A percentile compares a stretch with the other conserved stretches of the same genome.
Evolutionary conservation across 805 yeast genomes (phyloP).

Genomic region (Candida stauntonica): DNA sequence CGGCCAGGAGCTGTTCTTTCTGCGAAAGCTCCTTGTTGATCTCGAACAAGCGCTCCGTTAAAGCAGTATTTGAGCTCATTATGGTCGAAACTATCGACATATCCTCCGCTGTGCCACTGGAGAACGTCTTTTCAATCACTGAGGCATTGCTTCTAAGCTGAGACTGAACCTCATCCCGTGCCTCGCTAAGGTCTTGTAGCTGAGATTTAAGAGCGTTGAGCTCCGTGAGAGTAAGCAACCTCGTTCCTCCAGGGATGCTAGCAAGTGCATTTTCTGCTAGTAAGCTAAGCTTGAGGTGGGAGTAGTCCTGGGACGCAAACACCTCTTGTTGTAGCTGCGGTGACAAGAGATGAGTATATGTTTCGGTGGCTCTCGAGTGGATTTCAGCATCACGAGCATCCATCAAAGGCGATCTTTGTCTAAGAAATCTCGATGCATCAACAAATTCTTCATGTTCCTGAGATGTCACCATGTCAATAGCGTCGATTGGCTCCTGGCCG

Average conservation of each 20-base stretch:
- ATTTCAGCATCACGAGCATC: slow-evolving; percentile 8
- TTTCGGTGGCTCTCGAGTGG: slow-evolving; percentile 4
- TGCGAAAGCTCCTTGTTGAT: slow-evolving; percentile 8
- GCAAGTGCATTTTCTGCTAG: slow-evolving; percentile 23
- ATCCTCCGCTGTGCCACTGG: neutral
- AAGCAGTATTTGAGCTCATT: slow-evolving; percentile 12
- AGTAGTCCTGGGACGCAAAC: slow-evolving; percentile 7
- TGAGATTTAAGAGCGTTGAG: slow-evolving; percentile 7
- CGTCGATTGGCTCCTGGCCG: slow-evolving; percentile 2
- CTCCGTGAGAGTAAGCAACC: slow-evolving; percentile 16
- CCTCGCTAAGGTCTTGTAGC: slow-evolving; percentile 6
- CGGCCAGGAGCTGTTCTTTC: slow-evolving; percentile 5
- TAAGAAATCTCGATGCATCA: slow-evolving; percentile 13
- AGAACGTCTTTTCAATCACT: slow-evolving; percentile 8
- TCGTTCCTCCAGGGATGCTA: slow-evolving; percentile 7
- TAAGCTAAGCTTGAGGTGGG: slow-evolving; percentile 19
- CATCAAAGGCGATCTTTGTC: slow-evolving; percentile 3
- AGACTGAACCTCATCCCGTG: slow-evolving; percentile 14
- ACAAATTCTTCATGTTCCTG: slow-evolving; percentile 8
- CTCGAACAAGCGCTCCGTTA: slow-evolving; percentile 10
- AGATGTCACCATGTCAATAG: slow-evolving; percentile 1
- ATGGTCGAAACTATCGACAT: slow-evolving; percentile 7
- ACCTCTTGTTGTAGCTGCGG: slow-evolving; percentile 16
- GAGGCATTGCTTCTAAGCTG: slow-evolving; percentile 16
- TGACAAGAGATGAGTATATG: slow-evolving; percentile 7